phyloP scores from a whole-genome alignment of 1,284 basidiomycete genomes.

The Mycosarcoma maydis region DNA sequence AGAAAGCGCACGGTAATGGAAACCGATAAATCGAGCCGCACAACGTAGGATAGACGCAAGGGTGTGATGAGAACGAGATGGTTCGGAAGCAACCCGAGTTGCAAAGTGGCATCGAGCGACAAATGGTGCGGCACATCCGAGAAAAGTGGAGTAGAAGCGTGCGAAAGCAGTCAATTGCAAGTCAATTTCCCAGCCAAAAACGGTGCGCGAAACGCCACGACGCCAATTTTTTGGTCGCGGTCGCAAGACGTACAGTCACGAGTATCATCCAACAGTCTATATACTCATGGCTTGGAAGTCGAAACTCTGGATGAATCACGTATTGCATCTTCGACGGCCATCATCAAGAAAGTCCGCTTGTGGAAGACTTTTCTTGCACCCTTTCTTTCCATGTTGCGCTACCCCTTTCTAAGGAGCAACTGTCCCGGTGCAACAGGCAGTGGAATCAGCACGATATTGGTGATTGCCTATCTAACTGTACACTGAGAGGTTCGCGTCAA shows the following conservation, averaged over 20 bases:
- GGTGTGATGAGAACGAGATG: background rate
- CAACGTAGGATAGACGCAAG: background rate
- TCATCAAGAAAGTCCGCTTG: too few species aligned
- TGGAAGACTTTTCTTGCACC: too few species aligned
- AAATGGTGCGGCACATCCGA: slow-evolving; percentile 14
- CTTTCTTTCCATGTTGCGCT: background rate
- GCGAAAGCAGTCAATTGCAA: slow-evolving; percentile 1
- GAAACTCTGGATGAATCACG: too few species aligned
- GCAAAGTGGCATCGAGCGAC: slow-evolving; percentile 1
- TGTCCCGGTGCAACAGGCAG: slow-evolving; percentile 18
- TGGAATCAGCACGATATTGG: slow-evolving; percentile 35
- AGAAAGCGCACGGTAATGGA: too few species aligned
- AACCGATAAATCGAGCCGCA: background rate
- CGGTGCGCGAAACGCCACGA: background rate
- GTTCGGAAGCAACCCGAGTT: slow-evolving; percentile 28
- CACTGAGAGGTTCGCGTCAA: slow-evolving; percentile 20
- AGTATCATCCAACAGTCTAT: too few species aligned
- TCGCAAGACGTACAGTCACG: background rate
- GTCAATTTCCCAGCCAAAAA: background rate
- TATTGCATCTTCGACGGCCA: too few species aligned
- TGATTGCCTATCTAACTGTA: slow-evolving; percentile 45
- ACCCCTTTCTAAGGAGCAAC: slow-evolving; percentile 9
- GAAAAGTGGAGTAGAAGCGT: slow-evolving; percentile 33
- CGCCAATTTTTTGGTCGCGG: too few species aligned
- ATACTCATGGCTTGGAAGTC: too few species aligned